Conservation (phyloP, 2,329 filamentous ascomycete genomes). For the Talaromyces amestolkiae region DNA sequence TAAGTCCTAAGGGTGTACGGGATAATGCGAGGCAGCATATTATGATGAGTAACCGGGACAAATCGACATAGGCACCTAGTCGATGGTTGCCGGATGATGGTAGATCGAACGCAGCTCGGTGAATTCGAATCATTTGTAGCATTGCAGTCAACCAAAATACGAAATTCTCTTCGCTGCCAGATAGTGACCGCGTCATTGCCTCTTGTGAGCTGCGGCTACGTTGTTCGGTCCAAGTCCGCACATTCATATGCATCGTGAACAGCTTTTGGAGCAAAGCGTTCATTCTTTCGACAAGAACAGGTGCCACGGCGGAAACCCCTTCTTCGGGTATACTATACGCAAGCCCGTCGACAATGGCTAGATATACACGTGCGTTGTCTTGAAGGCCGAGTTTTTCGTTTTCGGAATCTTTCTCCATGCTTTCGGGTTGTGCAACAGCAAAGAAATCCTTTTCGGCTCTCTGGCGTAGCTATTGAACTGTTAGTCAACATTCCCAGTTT, state of each 20-base stretch:
- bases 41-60: conserved; percentile 37
- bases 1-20: conserved; percentile 32
- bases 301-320: conserved; percentile 32
- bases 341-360: conserved; percentile 41
- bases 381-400: conserved; percentile 25
- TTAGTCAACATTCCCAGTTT: not conserved
- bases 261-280: conserved; percentile 39
- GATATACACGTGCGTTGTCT: conserved; percentile 36
- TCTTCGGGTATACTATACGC: conserved; percentile 37
- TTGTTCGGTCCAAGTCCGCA: conserved; percentile 24
- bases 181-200: conserved; percentile 22
- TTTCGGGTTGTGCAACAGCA: conserved; percentile 34
- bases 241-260: conserved; percentile 29
- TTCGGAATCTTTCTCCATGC: conserved; percentile 20
- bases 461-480: conserved; percentile 36
- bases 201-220: conserved; percentile 19
- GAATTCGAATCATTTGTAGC: conserved; percentile 41
- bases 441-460: conserved; percentile 42
- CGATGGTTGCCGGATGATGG: conserved; percentile 26
- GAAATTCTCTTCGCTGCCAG: conserved; percentile 32
- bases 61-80: conserved; percentile 30
- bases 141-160: conserved; percentile 44
- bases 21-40: conserved; percentile 44
- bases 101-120: conserved; percentile 37
- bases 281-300: conserved; percentile 42